Evolutionary conservation across 495 filamentous ascomycete species (phyloP).

Genomic region (Penicillium arizonense): DNA sequence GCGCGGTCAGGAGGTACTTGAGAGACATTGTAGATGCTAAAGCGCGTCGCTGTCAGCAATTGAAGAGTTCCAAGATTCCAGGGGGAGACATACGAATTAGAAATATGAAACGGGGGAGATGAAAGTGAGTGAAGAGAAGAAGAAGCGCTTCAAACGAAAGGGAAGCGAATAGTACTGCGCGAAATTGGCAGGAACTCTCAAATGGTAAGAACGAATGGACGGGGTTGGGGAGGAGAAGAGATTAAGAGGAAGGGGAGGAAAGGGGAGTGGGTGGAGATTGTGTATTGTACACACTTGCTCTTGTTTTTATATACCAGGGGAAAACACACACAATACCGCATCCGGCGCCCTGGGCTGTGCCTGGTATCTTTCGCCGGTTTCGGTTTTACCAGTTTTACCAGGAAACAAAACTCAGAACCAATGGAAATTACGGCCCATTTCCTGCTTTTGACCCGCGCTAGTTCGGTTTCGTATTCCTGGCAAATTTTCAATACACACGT

Average conservation of each 20-base stretch:
- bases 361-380: slow-evolving; percentile 4
- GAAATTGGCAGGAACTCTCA: slow-evolving; percentile 22
- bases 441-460: slow-evolving; percentile 7
- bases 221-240: slow-evolving; percentile 34
- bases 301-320: slow-evolving; percentile 12
- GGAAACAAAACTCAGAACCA: not conserved
- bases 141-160: slow-evolving; percentile 25
- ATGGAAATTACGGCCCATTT: slow-evolving; percentile 3
- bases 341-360: slow-evolving; percentile 8
- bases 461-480: slow-evolving; percentile 9
- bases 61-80: not conserved
- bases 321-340: slow-evolving; percentile 24
- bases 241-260: slow-evolving; percentile 41
- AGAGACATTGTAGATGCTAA: slow-evolving; percentile 64
- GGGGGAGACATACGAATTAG: slow-evolving; percentile 18
- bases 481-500: slow-evolving; percentile 4
- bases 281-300: slow-evolving; percentile 8
- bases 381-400: not conserved
- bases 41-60: slow-evolving; percentile 6
- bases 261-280: slow-evolving; percentile 39
- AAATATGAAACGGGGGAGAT: slow-evolving; percentile 10
- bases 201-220: slow-evolving; percentile 50
- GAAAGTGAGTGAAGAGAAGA: slow-evolving; percentile 31
- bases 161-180: slow-evolving; percentile 15
- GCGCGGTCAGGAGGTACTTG: slow-evolving; percentile 70